Conservation (phyloP, 2,329 filamentous ascomycete species). For the Neophaeococcomyces aloes region DNA sequence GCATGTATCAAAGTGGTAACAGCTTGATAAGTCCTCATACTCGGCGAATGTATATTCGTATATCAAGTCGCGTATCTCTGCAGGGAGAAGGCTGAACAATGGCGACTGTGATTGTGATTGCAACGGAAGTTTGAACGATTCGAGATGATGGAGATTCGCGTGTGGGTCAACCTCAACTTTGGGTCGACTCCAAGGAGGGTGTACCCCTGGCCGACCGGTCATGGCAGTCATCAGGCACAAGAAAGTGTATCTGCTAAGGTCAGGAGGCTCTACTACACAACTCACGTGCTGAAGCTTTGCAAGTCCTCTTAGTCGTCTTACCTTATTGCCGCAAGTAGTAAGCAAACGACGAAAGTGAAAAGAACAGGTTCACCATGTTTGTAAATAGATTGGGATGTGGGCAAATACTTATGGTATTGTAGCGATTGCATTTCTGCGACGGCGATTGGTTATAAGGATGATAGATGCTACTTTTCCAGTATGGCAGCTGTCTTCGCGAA, state of each 20-base stretch:
- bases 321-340: background rate
- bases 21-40: constrained; percentile 3
- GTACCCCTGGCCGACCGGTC: background rate
- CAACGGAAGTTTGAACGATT: background rate
- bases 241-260: background rate
- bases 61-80: constrained; percentile 41
- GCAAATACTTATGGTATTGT: too few species aligned
- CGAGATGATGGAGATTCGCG: constrained; percentile 1
- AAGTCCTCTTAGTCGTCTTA: background rate
- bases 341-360: background rate
- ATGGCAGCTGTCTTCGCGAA: too few species aligned
- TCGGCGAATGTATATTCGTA: constrained; percentile 31
- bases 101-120: background rate
- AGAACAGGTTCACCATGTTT: background rate
- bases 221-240: background rate
- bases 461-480: too few species aligned
- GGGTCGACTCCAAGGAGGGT: too few species aligned
- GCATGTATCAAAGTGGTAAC: constrained; percentile 5
- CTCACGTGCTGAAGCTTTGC: too few species aligned
- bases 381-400: background rate
- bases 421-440: too few species aligned
- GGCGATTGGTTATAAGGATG: too few species aligned
- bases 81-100: constrained; percentile 31
- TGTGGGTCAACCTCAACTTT: background rate
- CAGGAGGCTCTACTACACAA: too few species aligned